Percentiles rank a stretch among this genome's conserved stretches.
These are phyloP conservation scores for Daldinia decipiens DNA, from an alignment of 495 filamentous ascomycete genomes.

Conservation along the genomic window DNA sequence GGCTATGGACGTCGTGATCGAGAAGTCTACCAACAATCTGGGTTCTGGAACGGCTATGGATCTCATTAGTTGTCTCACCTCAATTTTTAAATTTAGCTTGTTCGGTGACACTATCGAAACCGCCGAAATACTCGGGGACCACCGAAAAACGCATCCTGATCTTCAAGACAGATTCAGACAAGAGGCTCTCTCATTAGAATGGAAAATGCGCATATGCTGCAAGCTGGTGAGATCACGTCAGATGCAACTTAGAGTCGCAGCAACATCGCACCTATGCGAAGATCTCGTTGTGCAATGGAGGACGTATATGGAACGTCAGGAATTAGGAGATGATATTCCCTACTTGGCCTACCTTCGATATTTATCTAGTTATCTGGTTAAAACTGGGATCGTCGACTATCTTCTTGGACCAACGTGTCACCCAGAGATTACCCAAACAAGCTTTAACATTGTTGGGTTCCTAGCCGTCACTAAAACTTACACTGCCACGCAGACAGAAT, in stretches of 20 bases:
- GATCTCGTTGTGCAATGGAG: constrained; percentile 73
- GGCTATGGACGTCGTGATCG: constrained; percentile 56
- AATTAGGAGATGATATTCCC: constrained; percentile 51
- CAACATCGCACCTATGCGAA: constrained; percentile 74
- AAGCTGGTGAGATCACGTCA: constrained; percentile 81
- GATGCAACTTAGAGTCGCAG: constrained; percentile 86
- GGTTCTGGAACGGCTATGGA: constrained; percentile 55
- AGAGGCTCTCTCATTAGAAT: constrained; percentile 67
- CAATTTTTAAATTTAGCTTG: constrained; percentile 57
- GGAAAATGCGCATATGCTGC: constrained; percentile 75
- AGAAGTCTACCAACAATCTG: constrained; percentile 60
- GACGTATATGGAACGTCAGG: constrained; percentile 55
- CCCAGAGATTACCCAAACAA: constrained; percentile 83
- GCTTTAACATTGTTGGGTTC: constrained; percentile 86
- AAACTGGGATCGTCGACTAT: constrained; percentile 79
- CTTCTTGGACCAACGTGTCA: constrained; percentile 92
- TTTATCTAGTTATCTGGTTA: constrained; percentile 71
- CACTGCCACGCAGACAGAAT: constrained; percentile 74
- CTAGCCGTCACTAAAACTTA: constrained; percentile 84
- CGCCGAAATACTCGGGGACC: constrained; percentile 46
- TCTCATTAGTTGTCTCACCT: constrained; percentile 50
- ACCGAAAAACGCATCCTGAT: constrained; percentile 44
- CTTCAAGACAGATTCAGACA: constrained; percentile 42
- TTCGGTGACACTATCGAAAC: constrained; percentile 50
- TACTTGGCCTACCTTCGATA: constrained; percentile 65